A percentile compares a stretch with the other conserved stretches of the same genome.
phyloP scores from a whole-genome alignment of 805 yeast genomes.

The Schizosaccharomyces octosporus region DNA sequence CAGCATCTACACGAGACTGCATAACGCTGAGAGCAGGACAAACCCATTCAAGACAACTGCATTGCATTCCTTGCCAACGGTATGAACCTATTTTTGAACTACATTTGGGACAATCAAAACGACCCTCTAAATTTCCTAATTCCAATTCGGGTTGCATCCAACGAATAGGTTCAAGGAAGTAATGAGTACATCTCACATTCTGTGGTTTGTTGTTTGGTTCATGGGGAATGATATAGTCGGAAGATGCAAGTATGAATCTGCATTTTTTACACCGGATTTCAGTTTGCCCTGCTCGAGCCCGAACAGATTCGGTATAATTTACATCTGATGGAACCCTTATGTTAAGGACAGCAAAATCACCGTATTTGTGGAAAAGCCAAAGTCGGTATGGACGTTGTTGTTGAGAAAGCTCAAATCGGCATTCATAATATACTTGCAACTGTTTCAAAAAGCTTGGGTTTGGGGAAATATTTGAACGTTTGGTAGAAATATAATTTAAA shows the following conservation, averaged over 20 bases:
- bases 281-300: slow-evolving; percentile 6
- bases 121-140: slow-evolving; percentile 63
- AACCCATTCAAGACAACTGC: slow-evolving; percentile 91
- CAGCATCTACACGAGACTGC: slow-evolving; percentile 53
- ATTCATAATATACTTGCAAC: slow-evolving; percentile 32
- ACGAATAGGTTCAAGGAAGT: slow-evolving; percentile 60
- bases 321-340: neutral
- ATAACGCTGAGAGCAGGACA: slow-evolving; percentile 72
- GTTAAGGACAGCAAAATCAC: neutral
- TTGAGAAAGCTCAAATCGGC: slow-evolving; percentile 14
- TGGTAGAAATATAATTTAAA: slow-evolving; percentile 47
- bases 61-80: slow-evolving; percentile 81
- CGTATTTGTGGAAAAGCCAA: slow-evolving; percentile 10
- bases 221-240: slow-evolving; percentile 41
- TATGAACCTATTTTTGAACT: slow-evolving; percentile 69
- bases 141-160: slow-evolving; percentile 79
- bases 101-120: slow-evolving; percentile 66
- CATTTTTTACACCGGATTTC: slow-evolving; percentile 58
- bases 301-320: neutral
- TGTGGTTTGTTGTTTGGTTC: slow-evolving; percentile 1
- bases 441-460: slow-evolving; percentile 56
- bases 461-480: slow-evolving; percentile 36
- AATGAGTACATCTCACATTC: slow-evolving; percentile 44
- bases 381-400: slow-evolving; percentile 17
- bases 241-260: slow-evolving; percentile 38